Conservation (phyloP, 1,284 basidiomycete species). For the Tremellales sp. region DNA sequence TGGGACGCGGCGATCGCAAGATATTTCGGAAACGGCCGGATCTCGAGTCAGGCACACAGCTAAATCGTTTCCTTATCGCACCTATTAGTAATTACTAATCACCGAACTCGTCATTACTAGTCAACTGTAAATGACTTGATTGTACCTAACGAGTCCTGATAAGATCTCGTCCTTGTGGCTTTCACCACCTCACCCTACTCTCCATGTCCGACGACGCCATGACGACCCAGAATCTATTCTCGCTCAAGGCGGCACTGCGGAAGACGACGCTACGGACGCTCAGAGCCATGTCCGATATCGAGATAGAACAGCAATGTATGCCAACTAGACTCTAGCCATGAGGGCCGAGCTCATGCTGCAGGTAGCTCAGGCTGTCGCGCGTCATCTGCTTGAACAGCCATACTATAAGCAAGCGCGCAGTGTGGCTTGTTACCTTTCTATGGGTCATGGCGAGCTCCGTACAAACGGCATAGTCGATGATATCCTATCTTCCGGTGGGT, state of each 20-base stretch:
- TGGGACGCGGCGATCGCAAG: too few relatives aligned
- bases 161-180: too few relatives aligned
- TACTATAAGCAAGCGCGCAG: conserved; percentile 32
- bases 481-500: conserved; percentile 30
- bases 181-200: conserved; percentile 6
- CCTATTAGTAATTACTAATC: too few relatives aligned
- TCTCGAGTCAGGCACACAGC: too few relatives aligned
- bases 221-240: conserved; percentile 15
- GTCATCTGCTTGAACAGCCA: conserved; percentile 20
- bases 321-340: not conserved
- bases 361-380: conserved; percentile 34
- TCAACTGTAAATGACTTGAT: too few relatives aligned
- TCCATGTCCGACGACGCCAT: conserved; percentile 5
- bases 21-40: too few relatives aligned
- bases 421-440: conserved; percentile 45
- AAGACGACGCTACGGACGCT: conserved; percentile 38
- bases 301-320: conserved; percentile 42
- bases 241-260: conserved; percentile 34
- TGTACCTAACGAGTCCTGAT: too few relatives aligned
- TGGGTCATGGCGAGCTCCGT: conserved; percentile 44
- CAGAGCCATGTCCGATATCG: conserved; percentile 22
- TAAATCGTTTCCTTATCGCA: too few relatives aligned
- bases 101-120: too few relatives aligned
- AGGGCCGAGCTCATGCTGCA: not conserved
- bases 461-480: conserved; percentile 37